Percentiles rank a stretch among this genome's conserved stretches.
Conservation (phyloP, 257 asterid species). For the Scutellaria galericulata region DNA sequence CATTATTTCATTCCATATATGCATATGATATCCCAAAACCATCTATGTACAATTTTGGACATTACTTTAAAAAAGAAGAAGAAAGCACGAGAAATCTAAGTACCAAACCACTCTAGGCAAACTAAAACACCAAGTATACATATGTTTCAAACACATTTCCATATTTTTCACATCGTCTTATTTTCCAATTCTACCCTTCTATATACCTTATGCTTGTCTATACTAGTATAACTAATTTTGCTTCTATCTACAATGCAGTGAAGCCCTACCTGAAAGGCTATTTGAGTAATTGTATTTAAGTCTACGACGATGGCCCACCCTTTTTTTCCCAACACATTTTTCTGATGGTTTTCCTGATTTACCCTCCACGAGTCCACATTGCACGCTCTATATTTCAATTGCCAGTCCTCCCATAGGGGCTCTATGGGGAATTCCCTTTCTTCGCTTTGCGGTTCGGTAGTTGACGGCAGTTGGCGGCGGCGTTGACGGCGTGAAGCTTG, state of each 20-base stretch:
- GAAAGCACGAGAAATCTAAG: background rate
- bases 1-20: no score
- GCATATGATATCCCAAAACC: no score
- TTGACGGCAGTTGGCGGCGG: conserved; percentile 70
- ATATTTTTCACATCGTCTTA: conserved; percentile 36
- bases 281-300: conserved; percentile 18
- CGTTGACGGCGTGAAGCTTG: conserved; percentile 77
- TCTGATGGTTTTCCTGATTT: background rate
- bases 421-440: conserved; percentile 93
- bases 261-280: conserved; percentile 8
- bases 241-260: conserved; percentile 50
- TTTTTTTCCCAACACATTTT: background rate
- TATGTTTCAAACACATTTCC: conserved; percentile 9
- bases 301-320: background rate
- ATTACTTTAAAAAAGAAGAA: background rate
- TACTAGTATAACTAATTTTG: conserved; percentile 30
- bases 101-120: background rate
- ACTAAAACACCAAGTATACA: background rate
- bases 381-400: conserved; percentile 31
- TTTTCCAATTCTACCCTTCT: conserved; percentile 40
- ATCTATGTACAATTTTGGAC: no score
- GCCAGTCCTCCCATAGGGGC: conserved; percentile 79
- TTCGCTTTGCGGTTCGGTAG: conserved; percentile 65
- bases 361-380: background rate
- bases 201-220: conserved; percentile 27